Evolutionary conservation across 1,284 basidiomycete species (phyloP).

Genomic region (Amylostereum areolatum): DNA sequence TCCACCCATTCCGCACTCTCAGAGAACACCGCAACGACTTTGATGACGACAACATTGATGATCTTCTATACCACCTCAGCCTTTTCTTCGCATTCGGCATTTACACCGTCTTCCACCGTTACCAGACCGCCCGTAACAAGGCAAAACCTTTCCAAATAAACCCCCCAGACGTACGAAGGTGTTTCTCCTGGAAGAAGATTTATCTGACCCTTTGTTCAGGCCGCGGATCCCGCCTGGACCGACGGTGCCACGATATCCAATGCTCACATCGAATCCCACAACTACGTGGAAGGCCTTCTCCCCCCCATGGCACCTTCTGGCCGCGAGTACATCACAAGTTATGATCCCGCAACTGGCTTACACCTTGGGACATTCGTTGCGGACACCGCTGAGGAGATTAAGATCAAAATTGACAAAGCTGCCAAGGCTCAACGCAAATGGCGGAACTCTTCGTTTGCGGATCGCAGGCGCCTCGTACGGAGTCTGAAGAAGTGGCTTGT

Average conservation of each 20-base stretch:
- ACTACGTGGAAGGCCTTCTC: slow-evolving; percentile 46
- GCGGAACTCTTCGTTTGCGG: slow-evolving; percentile 67
- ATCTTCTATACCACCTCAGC: slow-evolving; percentile 36
- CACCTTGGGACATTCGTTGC: slow-evolving; percentile 70
- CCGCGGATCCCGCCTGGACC: slow-evolving; percentile 11
- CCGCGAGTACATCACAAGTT: slow-evolving; percentile 78
- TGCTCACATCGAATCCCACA: slow-evolving; percentile 59
- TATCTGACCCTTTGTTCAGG: slow-evolving; percentile 9
- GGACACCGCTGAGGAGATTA: slow-evolving; percentile 64
- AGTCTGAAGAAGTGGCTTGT: slow-evolving; percentile 90
- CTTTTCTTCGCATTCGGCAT: slow-evolving; percentile 69
- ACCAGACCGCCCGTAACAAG: slow-evolving; percentile 65
- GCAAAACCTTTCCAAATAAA: slow-evolving; percentile 59
- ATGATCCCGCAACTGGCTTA: slow-evolving; percentile 83
- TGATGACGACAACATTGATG: slow-evolving; percentile 27
- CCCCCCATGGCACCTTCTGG: slow-evolving; percentile 43
- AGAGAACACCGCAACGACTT: slow-evolving; percentile 12
- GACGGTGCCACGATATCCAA: slow-evolving; percentile 44
- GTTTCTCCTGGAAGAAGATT: background rate
- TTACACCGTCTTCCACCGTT: slow-evolving; percentile 68
- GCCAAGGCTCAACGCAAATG: slow-evolving; percentile 65
- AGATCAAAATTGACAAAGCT: slow-evolving; percentile 63
- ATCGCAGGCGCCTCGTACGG: slow-evolving; percentile 76
- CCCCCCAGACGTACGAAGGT: slow-evolving; percentile 49
- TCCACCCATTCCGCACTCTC: slow-evolving; percentile 14